Conservation (phyloP, 2,329 filamentous ascomycete species). For the Alternaria gaisen region DNA sequence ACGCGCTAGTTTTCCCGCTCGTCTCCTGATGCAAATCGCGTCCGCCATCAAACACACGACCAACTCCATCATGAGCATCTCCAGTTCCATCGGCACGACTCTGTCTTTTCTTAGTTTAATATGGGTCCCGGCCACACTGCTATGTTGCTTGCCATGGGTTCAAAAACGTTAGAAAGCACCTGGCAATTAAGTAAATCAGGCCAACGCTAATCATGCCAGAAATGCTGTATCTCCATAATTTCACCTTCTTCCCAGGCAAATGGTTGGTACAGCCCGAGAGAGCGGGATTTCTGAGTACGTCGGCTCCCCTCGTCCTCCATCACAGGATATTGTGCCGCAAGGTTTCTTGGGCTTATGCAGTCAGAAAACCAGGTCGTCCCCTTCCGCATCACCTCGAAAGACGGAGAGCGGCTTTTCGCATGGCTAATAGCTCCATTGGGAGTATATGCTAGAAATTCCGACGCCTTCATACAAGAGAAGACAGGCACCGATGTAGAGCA, state of each 20-base stretch:
- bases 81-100: constrained; percentile 27
- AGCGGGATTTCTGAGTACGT: constrained; percentile 48
- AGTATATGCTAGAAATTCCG: constrained; percentile 75
- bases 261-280: constrained; percentile 49
- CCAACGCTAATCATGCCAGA: constrained; percentile 25
- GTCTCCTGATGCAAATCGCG: neutral
- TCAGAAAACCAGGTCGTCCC: constrained; percentile 85
- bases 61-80: constrained; percentile 32
- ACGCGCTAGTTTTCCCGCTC: constrained; percentile 8
- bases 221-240: constrained; percentile 49
- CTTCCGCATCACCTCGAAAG: constrained; percentile 77
- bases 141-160: constrained; percentile 50
- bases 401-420: constrained; percentile 81
- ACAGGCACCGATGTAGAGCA: constrained; percentile 52
- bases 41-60: constrained; percentile 10
- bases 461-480: constrained; percentile 65
- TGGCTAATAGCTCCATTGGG: constrained; percentile 89
- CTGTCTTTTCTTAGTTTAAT: constrained; percentile 43
- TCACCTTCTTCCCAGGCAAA: constrained; percentile 48
- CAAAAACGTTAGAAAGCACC: constrained; percentile 39
- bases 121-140: constrained; percentile 46
- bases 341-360: constrained; percentile 23
- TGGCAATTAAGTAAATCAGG: neutral
- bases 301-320: neutral
- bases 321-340: neutral